Percentiles rank a stretch among this genome's conserved stretches.
Conservation (phyloP, 805 yeast genomes). For the Maudiozyma bulderi region DNA sequence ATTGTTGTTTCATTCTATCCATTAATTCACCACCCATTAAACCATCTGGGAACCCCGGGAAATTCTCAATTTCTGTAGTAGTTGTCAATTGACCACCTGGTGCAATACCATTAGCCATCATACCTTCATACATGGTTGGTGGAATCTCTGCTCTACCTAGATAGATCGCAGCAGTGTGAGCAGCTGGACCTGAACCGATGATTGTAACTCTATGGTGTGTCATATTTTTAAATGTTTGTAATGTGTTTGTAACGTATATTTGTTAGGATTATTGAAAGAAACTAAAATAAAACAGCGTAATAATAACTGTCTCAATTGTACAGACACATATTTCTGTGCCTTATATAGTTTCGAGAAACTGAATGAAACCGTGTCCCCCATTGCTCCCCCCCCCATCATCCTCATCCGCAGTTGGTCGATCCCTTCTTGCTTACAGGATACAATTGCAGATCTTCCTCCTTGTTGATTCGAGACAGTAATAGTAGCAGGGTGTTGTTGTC, state of each 20-base stretch:
- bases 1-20: conserved; percentile 90
- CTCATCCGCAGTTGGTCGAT: too few relatives aligned
- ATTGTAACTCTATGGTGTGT: conserved; percentile 78
- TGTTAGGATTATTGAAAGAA: too few relatives aligned
- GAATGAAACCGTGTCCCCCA: too few relatives aligned
- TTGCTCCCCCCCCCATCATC: too few relatives aligned
- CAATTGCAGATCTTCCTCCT: too few relatives aligned
- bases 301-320: too few relatives aligned
- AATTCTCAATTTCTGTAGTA: conserved; percentile 96
- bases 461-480: too few relatives aligned
- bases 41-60: conserved; percentile 97
- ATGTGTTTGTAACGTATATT: not conserved
- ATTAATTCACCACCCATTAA: conserved; percentile 79
- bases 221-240: conserved; percentile 27
- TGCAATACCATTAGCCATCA: conserved; percentile 93
- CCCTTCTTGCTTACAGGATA: too few relatives aligned
- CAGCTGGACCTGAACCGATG: conserved; percentile 98
- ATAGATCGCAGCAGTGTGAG: conserved; percentile 97
- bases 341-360: too few relatives aligned
- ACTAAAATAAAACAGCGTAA: too few relatives aligned
- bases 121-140: conserved; percentile 90
- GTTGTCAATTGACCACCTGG: conserved; percentile 99
- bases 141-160: conserved; percentile 92
- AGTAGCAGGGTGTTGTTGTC: too few relatives aligned
- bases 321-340: too few relatives aligned